Conservation (phyloP, 495 filamentous ascomycete genomes). For the Aspergillus bridgeri region DNA sequence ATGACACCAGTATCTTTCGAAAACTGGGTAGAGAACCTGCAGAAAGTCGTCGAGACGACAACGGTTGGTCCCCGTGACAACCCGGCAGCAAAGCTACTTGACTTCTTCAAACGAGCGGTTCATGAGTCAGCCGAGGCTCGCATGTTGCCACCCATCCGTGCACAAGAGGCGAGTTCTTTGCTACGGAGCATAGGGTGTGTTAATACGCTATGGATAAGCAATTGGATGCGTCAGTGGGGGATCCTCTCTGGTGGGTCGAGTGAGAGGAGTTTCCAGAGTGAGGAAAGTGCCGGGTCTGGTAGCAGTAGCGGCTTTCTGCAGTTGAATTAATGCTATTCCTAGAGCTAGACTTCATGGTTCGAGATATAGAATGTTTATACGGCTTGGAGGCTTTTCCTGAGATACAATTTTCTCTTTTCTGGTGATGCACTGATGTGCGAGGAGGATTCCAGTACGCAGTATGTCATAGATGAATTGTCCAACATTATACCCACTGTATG, state of each 20-base stretch:
- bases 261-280: constrained; percentile 2
- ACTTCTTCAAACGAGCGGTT: neutral
- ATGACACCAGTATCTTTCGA: neutral
- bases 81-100: constrained; percentile 1
- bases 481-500: too few species aligned
- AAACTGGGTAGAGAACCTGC: neutral
- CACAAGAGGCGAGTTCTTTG: neutral
- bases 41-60: neutral
- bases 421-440: too few species aligned
- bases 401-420: too few species aligned
- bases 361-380: too few species aligned
- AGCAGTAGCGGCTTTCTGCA: neutral
- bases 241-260: constrained; percentile 1
- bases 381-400: too few species aligned
- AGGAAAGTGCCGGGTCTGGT: neutral
- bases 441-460: too few species aligned
- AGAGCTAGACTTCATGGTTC: too few species aligned
- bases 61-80: neutral
- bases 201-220: neutral
- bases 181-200: neutral
- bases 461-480: too few species aligned
- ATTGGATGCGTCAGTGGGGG: constrained; percentile 4
- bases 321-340: neutral
- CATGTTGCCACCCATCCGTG: neutral
- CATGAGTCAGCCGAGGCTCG: neutral